Conservation (phyloP, 2,329 filamentous ascomycete species). For the Fusarium poae region DNA sequence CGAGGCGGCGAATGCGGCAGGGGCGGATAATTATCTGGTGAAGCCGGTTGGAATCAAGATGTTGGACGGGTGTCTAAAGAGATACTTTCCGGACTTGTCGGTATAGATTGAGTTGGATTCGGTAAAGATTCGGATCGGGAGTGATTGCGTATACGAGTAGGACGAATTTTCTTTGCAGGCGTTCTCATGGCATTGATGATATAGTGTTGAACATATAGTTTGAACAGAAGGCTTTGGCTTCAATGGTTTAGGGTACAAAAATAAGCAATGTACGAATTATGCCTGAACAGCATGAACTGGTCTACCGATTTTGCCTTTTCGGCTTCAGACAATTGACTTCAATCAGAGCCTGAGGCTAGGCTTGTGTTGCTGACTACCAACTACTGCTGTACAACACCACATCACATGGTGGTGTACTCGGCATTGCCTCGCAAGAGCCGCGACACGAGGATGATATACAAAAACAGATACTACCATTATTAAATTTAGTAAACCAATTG, state of each 20-base stretch:
- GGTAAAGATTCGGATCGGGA: background rate
- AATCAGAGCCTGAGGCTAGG: background rate
- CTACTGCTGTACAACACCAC: background rate
- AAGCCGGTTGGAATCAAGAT: slow-evolving; percentile 44
- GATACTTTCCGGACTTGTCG: slow-evolving; percentile 38
- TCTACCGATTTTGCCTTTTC: background rate
- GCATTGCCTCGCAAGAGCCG: background rate
- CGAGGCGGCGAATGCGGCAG: slow-evolving; percentile 32
- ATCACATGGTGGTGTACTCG: background rate
- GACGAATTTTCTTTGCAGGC: background rate
- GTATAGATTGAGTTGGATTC: background rate
- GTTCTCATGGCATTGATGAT: background rate
- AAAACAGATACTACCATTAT: background rate
- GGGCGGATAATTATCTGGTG: slow-evolving; percentile 46
- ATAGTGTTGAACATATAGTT: background rate
- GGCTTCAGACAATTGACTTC: background rate
- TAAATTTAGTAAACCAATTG: background rate
- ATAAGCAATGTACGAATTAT: background rate
- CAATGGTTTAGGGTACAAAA: background rate
- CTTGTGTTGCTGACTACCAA: background rate
- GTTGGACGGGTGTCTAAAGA: slow-evolving; percentile 30
- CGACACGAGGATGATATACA: background rate
- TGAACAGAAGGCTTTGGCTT: background rate
- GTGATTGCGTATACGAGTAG: background rate
- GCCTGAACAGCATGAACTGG: background rate